These are phyloP conservation scores for Nicotiana benthamiana DNA, from an alignment of 257 asterid genomes.

Conservation along the genomic window DNA sequence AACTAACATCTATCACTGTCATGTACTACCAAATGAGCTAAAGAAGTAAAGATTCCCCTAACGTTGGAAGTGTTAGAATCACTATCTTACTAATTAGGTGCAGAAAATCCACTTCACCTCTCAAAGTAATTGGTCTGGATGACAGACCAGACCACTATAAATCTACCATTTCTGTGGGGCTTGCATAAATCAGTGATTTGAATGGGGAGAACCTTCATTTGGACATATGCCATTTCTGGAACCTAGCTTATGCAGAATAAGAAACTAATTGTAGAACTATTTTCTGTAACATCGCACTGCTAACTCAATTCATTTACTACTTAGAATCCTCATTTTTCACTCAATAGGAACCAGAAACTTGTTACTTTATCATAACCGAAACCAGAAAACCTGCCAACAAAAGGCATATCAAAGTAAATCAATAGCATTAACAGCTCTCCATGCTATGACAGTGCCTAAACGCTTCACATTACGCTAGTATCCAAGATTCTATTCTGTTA, in stretches of 20 bases:
- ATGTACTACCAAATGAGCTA: not conserved
- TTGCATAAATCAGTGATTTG: not conserved
- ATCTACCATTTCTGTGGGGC: not conserved
- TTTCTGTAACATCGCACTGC: not conserved
- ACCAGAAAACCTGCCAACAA: not conserved
- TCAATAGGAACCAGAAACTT: not conserved
- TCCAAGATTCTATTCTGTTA: not conserved
- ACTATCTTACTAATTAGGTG: not conserved
- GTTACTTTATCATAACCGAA: not conserved
- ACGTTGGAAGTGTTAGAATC: not conserved
- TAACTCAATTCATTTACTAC: not conserved
- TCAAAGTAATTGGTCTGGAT: not conserved
- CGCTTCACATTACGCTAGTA: not conserved
- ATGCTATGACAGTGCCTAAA: not conserved
- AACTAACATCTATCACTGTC: constrained; percentile 1
- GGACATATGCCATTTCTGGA: not conserved
- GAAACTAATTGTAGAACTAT: not conserved
- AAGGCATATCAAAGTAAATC: not conserved
- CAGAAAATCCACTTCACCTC: not conserved
- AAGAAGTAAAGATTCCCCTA: not conserved
- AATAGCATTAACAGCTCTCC: not conserved
- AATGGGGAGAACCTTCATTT: not conserved
- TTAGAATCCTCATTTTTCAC: not conserved
- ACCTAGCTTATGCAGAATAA: not conserved
- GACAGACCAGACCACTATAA: not conserved